phyloP scores from a whole-genome alignment of 352 stramenopile species.

The Salisapilia sapeloensis region DNA sequence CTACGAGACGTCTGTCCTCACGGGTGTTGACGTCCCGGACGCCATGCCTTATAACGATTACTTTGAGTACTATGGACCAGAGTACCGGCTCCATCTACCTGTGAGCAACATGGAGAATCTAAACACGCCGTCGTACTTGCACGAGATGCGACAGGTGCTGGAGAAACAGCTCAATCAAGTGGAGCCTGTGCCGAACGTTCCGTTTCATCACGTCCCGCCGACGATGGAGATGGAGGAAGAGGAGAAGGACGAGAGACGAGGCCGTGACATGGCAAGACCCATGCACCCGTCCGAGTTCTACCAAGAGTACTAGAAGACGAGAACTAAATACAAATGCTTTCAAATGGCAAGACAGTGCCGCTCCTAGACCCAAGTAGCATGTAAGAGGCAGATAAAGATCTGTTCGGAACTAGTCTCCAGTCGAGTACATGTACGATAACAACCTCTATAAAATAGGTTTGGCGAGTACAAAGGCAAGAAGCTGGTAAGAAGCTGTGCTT shows the following conservation, averaged over 20 bases:
- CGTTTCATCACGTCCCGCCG: conserved; percentile 84
- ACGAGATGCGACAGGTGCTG: conserved; percentile 79
- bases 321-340: conserved; percentile 1
- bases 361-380: too few relatives aligned
- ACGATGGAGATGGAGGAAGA: conserved; percentile 20
- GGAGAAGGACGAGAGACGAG: conserved; percentile 22
- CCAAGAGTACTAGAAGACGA: conserved; percentile 11
- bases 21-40: conserved; percentile 83
- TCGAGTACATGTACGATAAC: too few relatives aligned
- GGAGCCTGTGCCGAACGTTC: conserved; percentile 91
- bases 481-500: too few relatives aligned
- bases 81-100: conserved; percentile 96
- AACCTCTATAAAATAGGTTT: too few relatives aligned
- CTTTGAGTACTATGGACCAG: conserved; percentile 98
- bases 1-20: conserved; percentile 93
- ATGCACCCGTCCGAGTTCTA: conserved; percentile 64
- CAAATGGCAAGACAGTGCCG: too few relatives aligned
- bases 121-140: conserved; percentile 88
- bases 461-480: too few relatives aligned
- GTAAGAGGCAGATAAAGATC: too few relatives aligned
- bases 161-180: conserved; percentile 92
- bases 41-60: conserved; percentile 99
- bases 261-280: conserved; percentile 44
- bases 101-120: conserved; percentile 95
- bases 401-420: too few relatives aligned